Conservation (phyloP, 208 protist species). For the Crithidia fasciculata region DNA sequence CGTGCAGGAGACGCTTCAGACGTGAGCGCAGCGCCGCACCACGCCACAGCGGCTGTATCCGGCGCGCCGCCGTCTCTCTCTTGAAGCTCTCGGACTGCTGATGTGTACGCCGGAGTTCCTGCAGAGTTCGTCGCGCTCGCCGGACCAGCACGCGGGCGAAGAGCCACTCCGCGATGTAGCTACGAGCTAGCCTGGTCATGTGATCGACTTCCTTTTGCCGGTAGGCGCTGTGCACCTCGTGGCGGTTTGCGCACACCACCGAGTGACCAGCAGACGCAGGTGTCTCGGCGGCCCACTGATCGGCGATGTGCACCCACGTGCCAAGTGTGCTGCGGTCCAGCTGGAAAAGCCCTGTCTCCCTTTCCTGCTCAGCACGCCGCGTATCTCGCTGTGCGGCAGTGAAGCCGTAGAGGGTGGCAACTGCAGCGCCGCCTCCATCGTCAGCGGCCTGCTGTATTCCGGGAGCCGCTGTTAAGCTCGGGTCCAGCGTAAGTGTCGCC, state of each 20-base stretch:
- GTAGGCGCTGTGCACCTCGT: slow-evolving; percentile 21
- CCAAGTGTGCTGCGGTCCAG: slow-evolving; percentile 4
- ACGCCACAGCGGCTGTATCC: slow-evolving; percentile 87
- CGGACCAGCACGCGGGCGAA: slow-evolving; percentile 10
- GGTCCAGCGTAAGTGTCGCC: not conserved
- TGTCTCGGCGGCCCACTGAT: not conserved
- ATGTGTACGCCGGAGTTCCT: not conserved
- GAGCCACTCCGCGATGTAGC: slow-evolving; percentile 32
- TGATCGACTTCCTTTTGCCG: slow-evolving; percentile 12
- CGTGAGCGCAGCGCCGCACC: slow-evolving; percentile 77
- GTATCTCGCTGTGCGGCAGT: slow-evolving; percentile 22
- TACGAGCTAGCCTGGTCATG: slow-evolving; percentile 8
- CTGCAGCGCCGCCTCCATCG: not conserved
- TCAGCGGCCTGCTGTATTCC: not conserved
- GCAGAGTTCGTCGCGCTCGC: slow-evolving; percentile 16
- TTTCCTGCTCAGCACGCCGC: slow-evolving; percentile 15
- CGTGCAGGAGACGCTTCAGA: slow-evolving; percentile 57
- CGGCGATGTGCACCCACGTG: slow-evolving; percentile 5
- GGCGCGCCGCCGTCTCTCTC: slow-evolving; percentile 54
- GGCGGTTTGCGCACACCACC: slow-evolving; percentile 8
- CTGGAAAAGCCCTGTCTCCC: not conserved
- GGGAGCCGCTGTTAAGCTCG: not conserved
- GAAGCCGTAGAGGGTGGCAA: slow-evolving; percentile 4
- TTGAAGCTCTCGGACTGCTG: slow-evolving; percentile 33
- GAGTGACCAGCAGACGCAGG: not conserved